A percentile compares a stretch with the other conserved stretches of the same genome.
These are phyloP conservation scores for Orbilia javanica DNA, from an alignment of 2,329 filamentous ascomycete genomes.

Conservation along the genomic window DNA sequence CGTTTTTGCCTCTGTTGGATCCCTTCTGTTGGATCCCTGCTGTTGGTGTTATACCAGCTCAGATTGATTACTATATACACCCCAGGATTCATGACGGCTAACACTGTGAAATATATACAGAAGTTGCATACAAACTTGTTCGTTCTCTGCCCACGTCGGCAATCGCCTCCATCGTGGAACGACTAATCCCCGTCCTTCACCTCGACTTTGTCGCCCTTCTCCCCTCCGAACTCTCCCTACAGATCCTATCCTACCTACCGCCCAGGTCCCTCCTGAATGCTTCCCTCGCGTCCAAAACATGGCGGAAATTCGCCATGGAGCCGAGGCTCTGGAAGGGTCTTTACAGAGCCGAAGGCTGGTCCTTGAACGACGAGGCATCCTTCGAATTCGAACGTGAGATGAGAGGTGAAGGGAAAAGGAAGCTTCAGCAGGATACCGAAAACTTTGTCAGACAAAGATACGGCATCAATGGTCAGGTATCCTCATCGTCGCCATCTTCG, in stretches of 20 bases:
- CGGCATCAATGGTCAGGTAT: slow-evolving; percentile 27
- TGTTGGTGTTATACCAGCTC: too few relatives aligned
- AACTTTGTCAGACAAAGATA: slow-evolving; percentile 45
- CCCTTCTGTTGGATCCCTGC: neutral
- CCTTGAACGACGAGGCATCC: slow-evolving; percentile 76
- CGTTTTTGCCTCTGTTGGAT: neutral
- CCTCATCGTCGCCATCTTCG: too few relatives aligned
- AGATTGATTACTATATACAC: too few relatives aligned
- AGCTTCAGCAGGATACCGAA: slow-evolving; percentile 50
- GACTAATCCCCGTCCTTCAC: slow-evolving; percentile 84
- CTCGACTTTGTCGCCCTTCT: slow-evolving; percentile 90
- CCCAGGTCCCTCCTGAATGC: slow-evolving; percentile 83
- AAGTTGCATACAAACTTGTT: slow-evolving; percentile 83
- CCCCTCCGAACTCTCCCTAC: slow-evolving; percentile 89
- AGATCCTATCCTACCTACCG: slow-evolving; percentile 88
- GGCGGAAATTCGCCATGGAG: slow-evolving; percentile 85
- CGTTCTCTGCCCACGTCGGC: slow-evolving; percentile 82
- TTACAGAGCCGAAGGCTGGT: slow-evolving; percentile 89
- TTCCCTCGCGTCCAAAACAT: slow-evolving; percentile 81
- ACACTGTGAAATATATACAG: slow-evolving; percentile 67
- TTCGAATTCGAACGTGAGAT: slow-evolving; percentile 74
- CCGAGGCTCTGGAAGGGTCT: slow-evolving; percentile 86
- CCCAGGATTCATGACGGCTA: neutral
- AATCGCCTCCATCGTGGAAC: slow-evolving; percentile 82
- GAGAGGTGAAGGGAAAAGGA: slow-evolving; percentile 64